Evolutionary conservation across 768 basidiomycete species (phyloP).

Genomic region (Calocybe indica): DNA sequence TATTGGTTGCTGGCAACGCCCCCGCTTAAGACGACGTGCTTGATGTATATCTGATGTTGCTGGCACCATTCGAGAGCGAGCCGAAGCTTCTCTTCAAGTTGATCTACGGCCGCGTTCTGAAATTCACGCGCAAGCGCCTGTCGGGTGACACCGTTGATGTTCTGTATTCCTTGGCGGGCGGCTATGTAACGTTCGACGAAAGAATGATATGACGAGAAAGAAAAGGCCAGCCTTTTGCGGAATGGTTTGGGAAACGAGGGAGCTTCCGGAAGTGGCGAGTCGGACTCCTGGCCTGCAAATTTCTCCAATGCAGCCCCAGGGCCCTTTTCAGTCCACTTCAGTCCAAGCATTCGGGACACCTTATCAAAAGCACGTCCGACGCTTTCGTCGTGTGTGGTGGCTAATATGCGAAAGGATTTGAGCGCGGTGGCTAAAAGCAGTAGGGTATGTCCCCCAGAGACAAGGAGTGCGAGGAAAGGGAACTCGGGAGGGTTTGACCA

Average conservation of each 20-base stretch:
- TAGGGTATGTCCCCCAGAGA: conserved; percentile 94
- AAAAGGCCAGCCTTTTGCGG: conserved; percentile 58
- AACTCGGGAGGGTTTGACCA: conserved; percentile 46
- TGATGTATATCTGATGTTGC: conserved; percentile 35
- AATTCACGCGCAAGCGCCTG: conserved; percentile 62
- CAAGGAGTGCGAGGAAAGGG: conserved; percentile 83
- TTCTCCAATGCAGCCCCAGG: conserved; percentile 80
- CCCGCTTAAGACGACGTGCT: conserved; percentile 77
- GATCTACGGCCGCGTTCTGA: conserved; percentile 63
- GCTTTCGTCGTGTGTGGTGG: conserved; percentile 68
- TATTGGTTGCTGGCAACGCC: conserved; percentile 87
- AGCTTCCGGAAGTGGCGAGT: conserved; percentile 20
- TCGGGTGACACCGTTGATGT: conserved; percentile 30
- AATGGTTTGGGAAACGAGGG: conserved; percentile 43
- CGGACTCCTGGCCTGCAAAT: conserved; percentile 43
- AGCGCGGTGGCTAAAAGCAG: conserved; percentile 66
- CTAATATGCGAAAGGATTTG: conserved; percentile 59
- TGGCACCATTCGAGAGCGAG: conserved; percentile 44
- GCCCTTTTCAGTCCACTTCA: conserved; percentile 59
- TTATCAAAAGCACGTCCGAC: conserved; percentile 85
- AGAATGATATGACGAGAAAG: conserved; percentile 75
- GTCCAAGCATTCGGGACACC: conserved; percentile 60
- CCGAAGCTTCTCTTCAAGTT: conserved; percentile 70
- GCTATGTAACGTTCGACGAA: conserved; percentile 55
- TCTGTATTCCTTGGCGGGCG: conserved; percentile 33